phyloP scores from a whole-genome alignment of 2,329 filamentous ascomycete genomes.

The Alternaria consortialis region DNA sequence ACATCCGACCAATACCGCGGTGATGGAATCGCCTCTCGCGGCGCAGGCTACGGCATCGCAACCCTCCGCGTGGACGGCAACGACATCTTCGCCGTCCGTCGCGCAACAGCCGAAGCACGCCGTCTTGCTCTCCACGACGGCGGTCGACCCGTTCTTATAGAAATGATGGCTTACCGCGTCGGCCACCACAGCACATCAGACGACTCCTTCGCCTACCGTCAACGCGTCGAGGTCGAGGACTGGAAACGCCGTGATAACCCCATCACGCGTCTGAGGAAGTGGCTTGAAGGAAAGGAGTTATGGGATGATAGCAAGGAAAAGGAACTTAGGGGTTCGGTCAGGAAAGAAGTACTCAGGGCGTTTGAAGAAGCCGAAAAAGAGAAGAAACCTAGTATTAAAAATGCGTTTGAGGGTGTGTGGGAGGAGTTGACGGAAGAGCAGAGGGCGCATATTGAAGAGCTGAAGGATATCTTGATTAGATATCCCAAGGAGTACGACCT shows the following conservation, averaged over 20 bases:
- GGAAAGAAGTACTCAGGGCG: conserved; percentile 81
- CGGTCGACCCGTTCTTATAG: conserved; percentile 85
- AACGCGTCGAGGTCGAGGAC: conserved; percentile 90
- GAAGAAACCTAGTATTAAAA: conserved; percentile 76
- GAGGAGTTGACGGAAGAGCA: conserved; percentile 84
- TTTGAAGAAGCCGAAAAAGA: conserved; percentile 85
- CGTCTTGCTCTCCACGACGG: conserved; percentile 80
- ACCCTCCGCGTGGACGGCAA: conserved; percentile 94
- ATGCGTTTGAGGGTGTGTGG: conserved; percentile 89
- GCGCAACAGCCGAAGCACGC: conserved; percentile 80
- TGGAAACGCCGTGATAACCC: conserved; percentile 93
- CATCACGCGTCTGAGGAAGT: conserved; percentile 85
- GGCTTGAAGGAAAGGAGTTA: conserved; percentile 81
- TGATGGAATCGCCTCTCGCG: conserved; percentile 87
- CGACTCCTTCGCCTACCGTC: conserved; percentile 95
- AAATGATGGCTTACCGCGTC: conserved; percentile 98
- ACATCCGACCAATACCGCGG: conserved; percentile 91
- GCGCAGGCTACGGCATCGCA: conserved; percentile 91
- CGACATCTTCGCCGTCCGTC: conserved; percentile 87
- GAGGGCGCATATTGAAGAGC: conserved; percentile 75
- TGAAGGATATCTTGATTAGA: conserved; percentile 78
- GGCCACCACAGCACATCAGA: conserved; percentile 97
- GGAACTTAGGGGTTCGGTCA: conserved; percentile 69
- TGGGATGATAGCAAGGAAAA: conserved; percentile 90
- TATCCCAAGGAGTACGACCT: conserved; percentile 96